Base-by-base conservation (phyloP, 2,329 filamentous ascomycete species). In the Shiraia sp. region DNA sequence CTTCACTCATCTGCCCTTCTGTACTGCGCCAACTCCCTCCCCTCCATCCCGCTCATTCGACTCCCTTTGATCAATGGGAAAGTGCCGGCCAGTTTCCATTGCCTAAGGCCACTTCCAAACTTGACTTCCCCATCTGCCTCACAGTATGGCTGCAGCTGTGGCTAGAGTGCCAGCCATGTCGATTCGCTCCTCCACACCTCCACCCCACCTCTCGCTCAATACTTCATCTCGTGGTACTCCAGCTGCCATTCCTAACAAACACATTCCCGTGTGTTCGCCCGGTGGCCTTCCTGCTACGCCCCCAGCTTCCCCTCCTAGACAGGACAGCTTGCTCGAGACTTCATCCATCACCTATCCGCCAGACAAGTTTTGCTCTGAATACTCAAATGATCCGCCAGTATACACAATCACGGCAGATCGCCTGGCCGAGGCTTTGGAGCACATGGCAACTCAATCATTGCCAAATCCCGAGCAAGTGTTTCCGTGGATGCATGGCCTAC, bases 401-500 rank as follows among this genome's bases (percentile, higher is more conserved):
- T 96, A 88, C 69, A 81, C 85, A 30, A 83, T 97, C 55, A 80
- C 83, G 61, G 82, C 86, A 22, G 74, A 76, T 28, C 80, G 81
- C 19, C 77, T 96, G 30, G 82, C 83, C 9, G 77, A 82, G 32
- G 90, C 92, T 1, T 65, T 97, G 24, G 83, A 95, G 51, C 82
- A 91, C 59, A 75, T 83, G 45, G 81, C 92, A 3, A 80, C 83
- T 2, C 90, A 95, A 61, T 86, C 90, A 1, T 76, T 97, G 16
- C 92, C 93, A 6, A 84, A 92, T 41, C 84, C 93, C 0, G 81
- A 86, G n/a, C 79, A 84, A 47, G 88, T 97, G 48, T 99, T 97
- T 61, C 93, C 93, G 2, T 99, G 93, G 93, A 77, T 96, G 16
- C 93, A 99, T 72, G 93, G 93, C 16, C 74, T 97, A 28, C 91